A percentile compares a stretch with the other conserved stretches of the same genome.
These are phyloP conservation scores for Letharia lupina DNA, from an alignment of 495 filamentous ascomycete species.

Conservation along the genomic window DNA sequence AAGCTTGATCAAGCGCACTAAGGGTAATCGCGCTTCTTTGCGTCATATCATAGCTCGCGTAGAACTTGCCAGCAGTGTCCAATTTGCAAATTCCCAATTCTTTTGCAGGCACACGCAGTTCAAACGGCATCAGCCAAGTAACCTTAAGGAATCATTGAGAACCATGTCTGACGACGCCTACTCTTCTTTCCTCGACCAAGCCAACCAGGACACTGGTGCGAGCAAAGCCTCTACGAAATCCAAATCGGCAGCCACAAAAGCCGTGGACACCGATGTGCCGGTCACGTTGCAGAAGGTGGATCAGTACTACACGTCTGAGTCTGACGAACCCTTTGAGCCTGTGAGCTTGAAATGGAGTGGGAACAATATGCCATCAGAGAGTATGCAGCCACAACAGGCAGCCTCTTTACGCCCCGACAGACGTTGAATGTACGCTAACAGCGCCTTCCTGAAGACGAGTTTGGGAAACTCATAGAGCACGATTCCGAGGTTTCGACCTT, in stretches of 20 bases:
- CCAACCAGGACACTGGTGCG: constrained; percentile 58
- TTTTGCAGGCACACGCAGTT: neutral
- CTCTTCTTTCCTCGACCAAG: constrained; percentile 73
- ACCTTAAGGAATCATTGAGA: neutral
- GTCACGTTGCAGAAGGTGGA: constrained; percentile 47
- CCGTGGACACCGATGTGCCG: constrained; percentile 50
- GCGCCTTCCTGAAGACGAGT: constrained; percentile 38
- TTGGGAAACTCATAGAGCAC: constrained; percentile 50
- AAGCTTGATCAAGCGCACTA: neutral
- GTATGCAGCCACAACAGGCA: constrained; percentile 19
- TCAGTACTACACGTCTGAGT: constrained; percentile 65
- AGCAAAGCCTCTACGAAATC: constrained; percentile 27
- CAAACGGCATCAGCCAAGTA: neutral
- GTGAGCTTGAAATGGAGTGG: constrained; percentile 59
- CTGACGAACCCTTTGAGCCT: constrained; percentile 75
- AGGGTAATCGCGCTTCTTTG: neutral
- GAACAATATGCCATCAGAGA: constrained; percentile 26
- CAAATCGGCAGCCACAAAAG: constrained; percentile 27
- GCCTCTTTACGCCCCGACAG: neutral
- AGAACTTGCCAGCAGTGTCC: neutral
- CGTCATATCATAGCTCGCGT: constrained; percentile 8
- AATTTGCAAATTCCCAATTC: neutral
- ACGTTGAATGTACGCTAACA: constrained; percentile 10
- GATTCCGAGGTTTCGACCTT: constrained; percentile 43
- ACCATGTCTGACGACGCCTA: constrained; percentile 63